Percentiles rank a stretch among this genome's conserved stretches.
Conservation (phyloP, 2,329 filamentous ascomycete species). For the Aspergillus pseudoterreus region DNA sequence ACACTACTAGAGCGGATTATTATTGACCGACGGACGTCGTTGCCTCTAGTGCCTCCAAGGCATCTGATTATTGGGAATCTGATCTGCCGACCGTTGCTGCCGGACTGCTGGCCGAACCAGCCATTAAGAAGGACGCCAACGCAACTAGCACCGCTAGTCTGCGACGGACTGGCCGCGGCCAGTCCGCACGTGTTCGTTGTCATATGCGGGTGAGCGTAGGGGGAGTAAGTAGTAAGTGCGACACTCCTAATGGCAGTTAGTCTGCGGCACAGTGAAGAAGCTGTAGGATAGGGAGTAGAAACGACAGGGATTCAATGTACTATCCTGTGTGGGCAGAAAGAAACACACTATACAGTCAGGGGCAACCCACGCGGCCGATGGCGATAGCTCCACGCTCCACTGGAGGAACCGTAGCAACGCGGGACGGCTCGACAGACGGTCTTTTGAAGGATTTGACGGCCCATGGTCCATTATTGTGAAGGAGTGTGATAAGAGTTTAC, state of each 20-base stretch:
- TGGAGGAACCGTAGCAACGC: conserved; percentile 8
- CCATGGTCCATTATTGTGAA: too few relatives aligned
- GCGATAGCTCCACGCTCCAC: not conserved
- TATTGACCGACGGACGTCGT: conserved; percentile 1
- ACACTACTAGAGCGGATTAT: not conserved
- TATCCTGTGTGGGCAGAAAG: too few relatives aligned
- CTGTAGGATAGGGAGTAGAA: too few relatives aligned
- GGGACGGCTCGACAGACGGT: conserved; percentile 10
- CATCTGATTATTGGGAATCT: not conserved
- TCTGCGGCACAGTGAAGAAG: too few relatives aligned
- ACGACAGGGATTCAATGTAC: too few relatives aligned
- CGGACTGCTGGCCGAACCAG: not conserved
- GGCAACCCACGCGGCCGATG: not conserved
- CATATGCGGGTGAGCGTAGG: conserved; percentile 11
- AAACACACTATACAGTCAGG: too few relatives aligned
- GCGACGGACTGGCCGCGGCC: not conserved
- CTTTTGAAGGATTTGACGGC: not conserved
- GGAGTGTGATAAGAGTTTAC: not conserved
- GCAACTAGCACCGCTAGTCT: too few relatives aligned
- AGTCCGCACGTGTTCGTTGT: conserved; percentile 17
- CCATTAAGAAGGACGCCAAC: too few relatives aligned
- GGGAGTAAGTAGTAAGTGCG: too few relatives aligned
- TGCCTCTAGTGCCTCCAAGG: not conserved
- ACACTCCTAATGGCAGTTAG: too few relatives aligned
- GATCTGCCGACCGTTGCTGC: conserved; percentile 8